These are phyloP conservation scores for Trametes villosa DNA, from an alignment of 768 basidiomycete genomes.

Conservation along the genomic window DNA sequence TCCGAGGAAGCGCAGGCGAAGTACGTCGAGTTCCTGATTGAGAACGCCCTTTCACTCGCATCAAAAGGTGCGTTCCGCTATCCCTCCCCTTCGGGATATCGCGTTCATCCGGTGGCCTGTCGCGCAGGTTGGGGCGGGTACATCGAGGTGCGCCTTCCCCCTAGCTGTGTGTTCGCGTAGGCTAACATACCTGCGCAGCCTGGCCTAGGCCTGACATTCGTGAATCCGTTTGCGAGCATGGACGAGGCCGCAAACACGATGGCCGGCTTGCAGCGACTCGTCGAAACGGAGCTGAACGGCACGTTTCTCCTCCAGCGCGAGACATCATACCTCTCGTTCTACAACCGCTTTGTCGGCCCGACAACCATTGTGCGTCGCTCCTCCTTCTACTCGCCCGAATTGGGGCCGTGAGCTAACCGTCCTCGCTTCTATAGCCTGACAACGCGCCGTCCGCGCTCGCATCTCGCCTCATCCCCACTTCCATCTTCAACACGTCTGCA, in stretches of 20 bases:
- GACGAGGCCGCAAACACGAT: background rate
- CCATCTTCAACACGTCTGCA: background rate
- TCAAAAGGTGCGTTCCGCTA: background rate
- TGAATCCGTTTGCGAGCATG: background rate
- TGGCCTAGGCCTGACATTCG: background rate
- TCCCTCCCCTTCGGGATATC: background rate
- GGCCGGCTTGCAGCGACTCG: background rate
- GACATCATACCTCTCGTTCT: slow-evolving; percentile 1
- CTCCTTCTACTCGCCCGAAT: no score
- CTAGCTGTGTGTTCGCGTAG: background rate
- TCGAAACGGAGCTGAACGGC: background rate
- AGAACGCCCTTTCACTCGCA: background rate
- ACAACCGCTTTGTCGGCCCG: background rate
- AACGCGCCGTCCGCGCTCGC: background rate
- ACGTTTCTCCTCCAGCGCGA: background rate
- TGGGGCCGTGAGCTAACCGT: background rate
- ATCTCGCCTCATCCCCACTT: slow-evolving; percentile 7
- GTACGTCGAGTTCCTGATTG: background rate
- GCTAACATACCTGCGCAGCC: background rate
- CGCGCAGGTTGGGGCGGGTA: slow-evolving; percentile 4
- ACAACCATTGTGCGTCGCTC: background rate
- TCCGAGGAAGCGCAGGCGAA: background rate
- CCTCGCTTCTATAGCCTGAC: background rate
- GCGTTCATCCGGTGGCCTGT: background rate
- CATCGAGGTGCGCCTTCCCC: background rate